Evolutionary conservation across 805 yeast species (phyloP), one percentile per base, ranked within the genome.

Genomic region (Candida easanensis): DNA sequence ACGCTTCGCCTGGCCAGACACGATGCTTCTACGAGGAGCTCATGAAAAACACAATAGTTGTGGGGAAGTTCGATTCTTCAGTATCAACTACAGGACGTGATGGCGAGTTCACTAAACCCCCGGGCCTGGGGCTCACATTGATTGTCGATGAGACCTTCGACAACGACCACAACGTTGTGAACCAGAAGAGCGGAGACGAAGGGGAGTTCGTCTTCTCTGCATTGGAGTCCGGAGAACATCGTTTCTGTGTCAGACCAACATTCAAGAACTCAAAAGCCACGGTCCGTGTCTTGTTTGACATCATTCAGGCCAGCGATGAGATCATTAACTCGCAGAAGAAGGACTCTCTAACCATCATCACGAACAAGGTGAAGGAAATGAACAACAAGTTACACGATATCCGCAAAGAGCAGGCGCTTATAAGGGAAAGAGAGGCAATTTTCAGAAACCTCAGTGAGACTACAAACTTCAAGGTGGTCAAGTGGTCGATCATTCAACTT

Each of bases 21-120:
- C 79, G 80, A 53, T 93, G 98, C 65, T 91, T 91, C 63, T 84
- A 68, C 57, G 93, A 90, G 60, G 95, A 85, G 48, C 70, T 91
- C 47, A 80, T 87, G 15, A 71, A 74, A 50, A 85, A 82, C 53
- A 79, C 95, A n/a, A 74, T 91, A 45, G 84, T 90, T 18, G 85
- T 85, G 44, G 96, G 91, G 42, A 74, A 74, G 57, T 79, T 86
- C 52, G 84, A 84, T 52, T 85, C 87, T 3, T 75, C 74, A 60
- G 89, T 84, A 54, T 40, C 46, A 14, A 71, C 73, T 16, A 62
- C 66, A 26, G 63, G 73, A 17, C n/a, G 34, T n/a, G 45, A 32
- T 8, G 45, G 43, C 19, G 5, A n/a, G 10, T 45, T 38, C 28
- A 23, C 8, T 18, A 34, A 34, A 19, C 15, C n/a, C 10, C 19